phyloP scores from a whole-genome alignment of 495 filamentous ascomycete genomes.

The Neurospora sp. region DNA sequence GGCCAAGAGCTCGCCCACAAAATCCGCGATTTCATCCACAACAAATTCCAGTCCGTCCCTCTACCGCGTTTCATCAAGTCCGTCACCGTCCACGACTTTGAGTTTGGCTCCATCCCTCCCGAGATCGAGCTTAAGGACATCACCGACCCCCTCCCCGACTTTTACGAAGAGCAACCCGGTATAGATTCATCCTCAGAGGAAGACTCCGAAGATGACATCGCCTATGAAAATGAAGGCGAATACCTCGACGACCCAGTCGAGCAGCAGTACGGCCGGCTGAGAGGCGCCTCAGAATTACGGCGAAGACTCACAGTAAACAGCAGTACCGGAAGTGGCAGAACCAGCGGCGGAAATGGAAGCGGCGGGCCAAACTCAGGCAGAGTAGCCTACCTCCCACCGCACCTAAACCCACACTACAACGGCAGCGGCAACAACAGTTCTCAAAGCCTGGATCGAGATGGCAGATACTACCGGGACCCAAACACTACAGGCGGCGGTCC shows the following conservation, averaged over 20 bases:
- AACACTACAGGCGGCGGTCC: constrained; percentile 6
- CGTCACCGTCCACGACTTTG: constrained; percentile 87
- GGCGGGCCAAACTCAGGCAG: not conserved
- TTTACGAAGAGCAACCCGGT: constrained; percentile 79
- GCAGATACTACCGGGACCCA: not conserved
- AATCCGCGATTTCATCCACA: constrained; percentile 89
- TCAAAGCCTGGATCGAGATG: not conserved
- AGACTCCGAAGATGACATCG: constrained; percentile 33
- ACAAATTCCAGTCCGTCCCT: constrained; percentile 83
- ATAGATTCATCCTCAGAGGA: constrained; percentile 16
- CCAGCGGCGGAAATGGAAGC: not conserved
- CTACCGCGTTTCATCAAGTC: constrained; percentile 94
- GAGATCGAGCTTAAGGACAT: constrained; percentile 91
- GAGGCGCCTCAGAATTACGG: constrained; percentile 9
- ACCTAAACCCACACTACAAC: constrained; percentile 18
- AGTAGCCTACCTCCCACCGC: constrained; percentile 17
- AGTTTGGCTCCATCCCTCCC: constrained; percentile 76
- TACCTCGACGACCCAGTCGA: constrained; percentile 25
- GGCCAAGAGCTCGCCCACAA: constrained; percentile 69
- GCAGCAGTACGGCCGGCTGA: constrained; percentile 12
- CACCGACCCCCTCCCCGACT: constrained; percentile 88
- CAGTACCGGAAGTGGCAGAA: constrained; percentile 4
- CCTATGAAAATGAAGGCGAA: constrained; percentile 22
- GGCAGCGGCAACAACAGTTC: not conserved
- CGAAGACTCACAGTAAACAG: constrained; percentile 19